Evolutionary conservation across 441 rosid genomes (phyloP), one percentile per base, ranked within the genome.

Genomic region (Gossypium gossypioides): DNA sequence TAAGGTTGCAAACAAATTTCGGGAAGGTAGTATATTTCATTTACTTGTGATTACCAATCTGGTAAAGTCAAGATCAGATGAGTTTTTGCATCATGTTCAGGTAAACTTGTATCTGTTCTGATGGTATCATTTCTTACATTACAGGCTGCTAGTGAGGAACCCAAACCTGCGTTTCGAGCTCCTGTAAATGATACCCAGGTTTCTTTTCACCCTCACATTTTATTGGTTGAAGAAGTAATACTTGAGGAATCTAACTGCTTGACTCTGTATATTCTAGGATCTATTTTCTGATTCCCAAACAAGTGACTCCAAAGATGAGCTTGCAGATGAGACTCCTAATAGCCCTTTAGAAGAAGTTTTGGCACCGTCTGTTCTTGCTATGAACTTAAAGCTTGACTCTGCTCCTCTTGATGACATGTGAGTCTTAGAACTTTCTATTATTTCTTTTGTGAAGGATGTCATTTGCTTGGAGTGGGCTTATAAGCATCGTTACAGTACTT

Each of bases 311-410:
- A 81, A 81, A 75, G 89, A 83, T 74, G 86, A 86, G 57, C 60
- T 71, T 46, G 63, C 66, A 66, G 82, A 83, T 75, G 89, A 89
- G 76, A 72, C 58, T n/a, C 84, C 90, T 24, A 76, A 71, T 67
- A 84, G 87, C 71, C 85, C 88, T 25, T 29, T 75, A 69, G 92
- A 92, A 84, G 86, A 92, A 84, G 86, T 79, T 72, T 74, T 85
- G 73, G 87, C 91, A 29, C 99, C 97, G 22, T 85, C 97, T 1
- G 50, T 84, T 24, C 84, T 79, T 73, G 84, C 91, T 58, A 82
- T 79, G 91, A 92, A 86, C 78, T 85, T 90, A 76, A 90, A 88
- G 84, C 79, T 85, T 54, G 91, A 84, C 79, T 83, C 89, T 71
- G 85, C 81, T 67, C 86, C 86, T 74, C 80, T 69, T 48, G 85